phyloP scores from a whole-genome alignment of 2,329 filamentous ascomycete genomes.

The Purpureocillium takamizusanense region DNA sequence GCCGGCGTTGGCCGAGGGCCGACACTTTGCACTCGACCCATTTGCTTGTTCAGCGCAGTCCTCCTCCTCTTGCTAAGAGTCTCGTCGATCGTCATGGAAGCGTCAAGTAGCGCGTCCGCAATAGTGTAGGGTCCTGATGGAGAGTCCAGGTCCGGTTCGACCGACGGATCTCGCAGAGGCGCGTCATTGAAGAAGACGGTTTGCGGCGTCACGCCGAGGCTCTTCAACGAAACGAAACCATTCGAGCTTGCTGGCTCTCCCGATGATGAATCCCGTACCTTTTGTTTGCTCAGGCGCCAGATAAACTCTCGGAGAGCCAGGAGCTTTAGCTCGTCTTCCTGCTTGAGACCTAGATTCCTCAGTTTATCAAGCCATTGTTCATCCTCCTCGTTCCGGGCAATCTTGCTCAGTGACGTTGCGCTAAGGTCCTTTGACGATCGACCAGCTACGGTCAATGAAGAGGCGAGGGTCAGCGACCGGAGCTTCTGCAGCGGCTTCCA shows the following conservation, averaged over 20 bases:
- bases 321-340: conserved; percentile 85
- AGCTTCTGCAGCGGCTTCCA: conserved; percentile 72
- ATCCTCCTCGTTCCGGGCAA: conserved; percentile 80
- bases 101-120: conserved; percentile 82
- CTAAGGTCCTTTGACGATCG: conserved; percentile 49
- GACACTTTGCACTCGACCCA: conserved; percentile 30
- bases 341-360: conserved; percentile 69
- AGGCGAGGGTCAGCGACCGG: conserved; percentile 54
- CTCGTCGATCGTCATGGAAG: conserved; percentile 78
- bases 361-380: conserved; percentile 85
- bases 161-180: conserved; percentile 36
- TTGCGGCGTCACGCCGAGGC: conserved; percentile 69
- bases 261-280: conserved; percentile 40
- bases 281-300: conserved; percentile 72
- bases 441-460: conserved; percentile 41
- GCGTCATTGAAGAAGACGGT: conserved; percentile 89
- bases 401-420: conserved; percentile 48
- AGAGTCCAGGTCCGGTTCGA: conserved; percentile 19
- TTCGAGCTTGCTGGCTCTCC: conserved; percentile 22
- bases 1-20: conserved; percentile 17
- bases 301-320: conserved; percentile 83
- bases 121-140: conserved; percentile 60
- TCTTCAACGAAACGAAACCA: conserved; percentile 60
- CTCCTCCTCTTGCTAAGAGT: conserved; percentile 44
- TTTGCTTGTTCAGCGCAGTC: conserved; percentile 41